A percentile compares a stretch with the other conserved stretches of the same genome.
Evolutionary conservation across 164 flowering plant species (phyloP).

Genomic region (Nelumbo lutea): DNA sequence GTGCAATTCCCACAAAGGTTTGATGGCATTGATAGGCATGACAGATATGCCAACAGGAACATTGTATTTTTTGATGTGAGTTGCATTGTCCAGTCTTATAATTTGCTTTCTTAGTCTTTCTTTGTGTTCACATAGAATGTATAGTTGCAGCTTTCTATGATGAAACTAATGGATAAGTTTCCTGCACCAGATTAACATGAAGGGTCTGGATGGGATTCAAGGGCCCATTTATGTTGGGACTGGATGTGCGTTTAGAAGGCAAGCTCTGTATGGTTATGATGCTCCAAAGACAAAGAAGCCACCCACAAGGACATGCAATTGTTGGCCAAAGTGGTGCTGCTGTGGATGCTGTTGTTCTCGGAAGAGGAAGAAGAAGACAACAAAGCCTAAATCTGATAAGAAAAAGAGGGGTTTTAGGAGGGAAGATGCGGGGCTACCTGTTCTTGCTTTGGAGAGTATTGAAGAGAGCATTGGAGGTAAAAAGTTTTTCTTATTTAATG

Average conservation of each 20-base stretch:
- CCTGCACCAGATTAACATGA: slow-evolving; percentile 59
- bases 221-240: slow-evolving; percentile 81
- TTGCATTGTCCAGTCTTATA: not conserved
- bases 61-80: slow-evolving; percentile 67
- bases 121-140: not conserved
- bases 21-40: slow-evolving; percentile 56
- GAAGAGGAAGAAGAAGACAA: slow-evolving; percentile 42
- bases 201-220: slow-evolving; percentile 78
- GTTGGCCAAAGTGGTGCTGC: slow-evolving; percentile 60
- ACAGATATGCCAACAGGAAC: slow-evolving; percentile 62
- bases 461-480: slow-evolving; percentile 54
- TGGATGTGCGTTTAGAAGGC: slow-evolving; percentile 38
- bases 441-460: slow-evolving; percentile 36
- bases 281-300: slow-evolving; percentile 54
- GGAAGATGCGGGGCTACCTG: slow-evolving; percentile 21
- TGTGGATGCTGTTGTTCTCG: slow-evolving; percentile 24
- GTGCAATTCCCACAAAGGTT: slow-evolving; percentile 70
- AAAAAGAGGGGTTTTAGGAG: slow-evolving; percentile 29
- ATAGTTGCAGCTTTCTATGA: not conserved
- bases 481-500: not conserved
- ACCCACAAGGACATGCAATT: slow-evolving; percentile 54
- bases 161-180: not conserved
- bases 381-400: slow-evolving; percentile 41
- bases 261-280: slow-evolving; percentile 59
- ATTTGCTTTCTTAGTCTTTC: not conserved